Evolutionary conservation across 2,329 filamentous ascomycete genomes (phyloP).

Genomic region (Neofusicoccum ribis): DNA sequence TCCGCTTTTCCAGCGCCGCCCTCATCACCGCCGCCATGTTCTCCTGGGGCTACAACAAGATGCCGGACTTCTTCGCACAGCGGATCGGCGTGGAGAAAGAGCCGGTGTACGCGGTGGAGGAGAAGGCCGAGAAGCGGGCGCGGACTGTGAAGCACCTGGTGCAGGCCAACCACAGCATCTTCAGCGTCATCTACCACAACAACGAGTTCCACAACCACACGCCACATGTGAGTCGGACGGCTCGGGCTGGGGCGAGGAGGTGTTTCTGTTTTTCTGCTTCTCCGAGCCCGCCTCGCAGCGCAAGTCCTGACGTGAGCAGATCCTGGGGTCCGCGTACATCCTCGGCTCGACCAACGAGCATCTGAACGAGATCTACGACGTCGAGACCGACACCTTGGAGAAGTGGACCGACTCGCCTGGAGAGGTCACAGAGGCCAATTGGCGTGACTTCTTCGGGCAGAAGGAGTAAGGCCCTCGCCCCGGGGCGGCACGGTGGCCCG

Average conservation of each 20-base stretch:
- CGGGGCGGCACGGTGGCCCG: not conserved
- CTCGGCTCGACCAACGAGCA: constrained; percentile 74
- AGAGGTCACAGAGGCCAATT: constrained; percentile 80
- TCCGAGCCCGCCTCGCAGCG: not conserved
- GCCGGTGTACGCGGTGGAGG: constrained; percentile 69
- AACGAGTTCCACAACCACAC: constrained; percentile 79
- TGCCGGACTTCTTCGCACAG: constrained; percentile 6
- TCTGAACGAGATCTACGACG: constrained; percentile 78
- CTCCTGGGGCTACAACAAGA: constrained; percentile 2
- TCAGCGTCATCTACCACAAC: constrained; percentile 78
- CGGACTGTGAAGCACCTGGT: constrained; percentile 87
- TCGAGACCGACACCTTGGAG: constrained; percentile 69
- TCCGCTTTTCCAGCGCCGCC: not conserved
- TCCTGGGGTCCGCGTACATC: constrained; percentile 83
- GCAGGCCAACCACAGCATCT: constrained; percentile 87
- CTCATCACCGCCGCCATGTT: constrained; percentile 11
- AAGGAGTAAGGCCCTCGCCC: constrained; percentile 52
- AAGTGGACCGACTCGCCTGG: constrained; percentile 81
- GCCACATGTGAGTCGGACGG: constrained; percentile 60
- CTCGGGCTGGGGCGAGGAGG: no score
- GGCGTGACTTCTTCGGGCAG: constrained; percentile 80
- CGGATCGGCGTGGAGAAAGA: not conserved
- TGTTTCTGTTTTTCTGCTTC: no score
- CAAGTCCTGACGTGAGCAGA: constrained; percentile 46
- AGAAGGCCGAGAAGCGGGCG: constrained; percentile 72